Evolutionary conservation across 345 rosid genomes (phyloP).

Genomic region (Aquilaria malaccensis): DNA sequence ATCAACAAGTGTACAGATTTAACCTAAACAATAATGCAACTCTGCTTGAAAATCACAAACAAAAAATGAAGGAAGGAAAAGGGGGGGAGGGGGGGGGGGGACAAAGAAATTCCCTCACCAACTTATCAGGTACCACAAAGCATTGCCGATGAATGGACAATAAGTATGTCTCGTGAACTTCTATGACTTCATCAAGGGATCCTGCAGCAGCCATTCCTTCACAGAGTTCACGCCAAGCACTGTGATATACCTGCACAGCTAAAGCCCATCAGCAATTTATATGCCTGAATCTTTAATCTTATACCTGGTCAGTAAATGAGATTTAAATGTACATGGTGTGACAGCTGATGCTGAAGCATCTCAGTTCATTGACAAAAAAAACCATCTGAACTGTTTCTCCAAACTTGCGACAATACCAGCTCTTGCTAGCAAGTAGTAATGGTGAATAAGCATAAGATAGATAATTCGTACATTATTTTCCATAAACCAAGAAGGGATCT

Average conservation of each 20-base stretch:
- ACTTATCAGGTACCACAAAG: constrained; percentile 93
- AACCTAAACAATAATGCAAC: constrained; percentile 4
- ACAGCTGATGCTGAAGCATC: no score
- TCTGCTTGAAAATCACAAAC: constrained; percentile 2
- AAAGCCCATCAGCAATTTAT: constrained; percentile 17
- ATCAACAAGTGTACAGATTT: constrained; percentile 1
- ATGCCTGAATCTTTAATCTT: neutral
- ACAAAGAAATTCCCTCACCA: constrained; percentile 33
- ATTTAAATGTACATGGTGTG: no score
- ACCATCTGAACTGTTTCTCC: neutral
- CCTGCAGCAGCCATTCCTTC: constrained; percentile 86
- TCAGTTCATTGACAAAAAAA: neutral
- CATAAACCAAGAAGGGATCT: no score
- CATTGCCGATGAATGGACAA: constrained; percentile 93
- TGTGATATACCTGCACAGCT: constrained; percentile 80
- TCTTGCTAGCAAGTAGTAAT: no score
- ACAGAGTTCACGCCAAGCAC: constrained; percentile 93
- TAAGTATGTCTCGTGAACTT: constrained; percentile 91
- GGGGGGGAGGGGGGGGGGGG: constrained; percentile 7
- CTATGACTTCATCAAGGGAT: constrained; percentile 90
- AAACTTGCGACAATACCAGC: no score
- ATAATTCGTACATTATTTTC: no score
- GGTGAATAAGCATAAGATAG: no score
- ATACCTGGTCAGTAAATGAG: no score
- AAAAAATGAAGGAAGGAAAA: neutral